Evolutionary conservation across 257 asterid species (phyloP).

Genomic region (Solanum pennellii): DNA sequence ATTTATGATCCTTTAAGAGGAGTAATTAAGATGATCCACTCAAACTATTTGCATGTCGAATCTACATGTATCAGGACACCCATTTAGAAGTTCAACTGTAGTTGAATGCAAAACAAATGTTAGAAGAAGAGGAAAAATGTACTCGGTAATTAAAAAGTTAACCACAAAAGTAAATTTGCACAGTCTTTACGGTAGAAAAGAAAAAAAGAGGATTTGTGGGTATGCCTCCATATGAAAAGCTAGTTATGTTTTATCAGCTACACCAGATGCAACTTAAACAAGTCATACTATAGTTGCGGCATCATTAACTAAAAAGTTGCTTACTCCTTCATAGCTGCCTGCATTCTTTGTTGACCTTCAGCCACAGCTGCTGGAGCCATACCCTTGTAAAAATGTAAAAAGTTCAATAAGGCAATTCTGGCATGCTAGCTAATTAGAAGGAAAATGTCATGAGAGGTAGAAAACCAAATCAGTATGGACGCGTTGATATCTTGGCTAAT

Average conservation of each 20-base stretch:
- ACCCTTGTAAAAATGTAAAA: conserved; percentile 40
- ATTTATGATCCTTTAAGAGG: neutral
- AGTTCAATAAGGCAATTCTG: neutral
- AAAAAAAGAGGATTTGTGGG: neutral
- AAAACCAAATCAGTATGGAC: neutral
- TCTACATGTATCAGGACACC: neutral
- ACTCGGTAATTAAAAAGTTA: neutral
- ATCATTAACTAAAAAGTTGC: conserved; percentile 18
- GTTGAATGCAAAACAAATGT: neutral
- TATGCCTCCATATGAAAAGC: neutral
- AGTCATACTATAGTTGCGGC: neutral
- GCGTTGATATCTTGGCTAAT: neutral
- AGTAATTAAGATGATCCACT: neutral
- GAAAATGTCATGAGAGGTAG: neutral
- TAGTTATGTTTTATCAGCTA: neutral
- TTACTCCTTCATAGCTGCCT: conserved; percentile 56
- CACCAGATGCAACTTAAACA: neutral
- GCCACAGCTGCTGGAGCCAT: conserved; percentile 62
- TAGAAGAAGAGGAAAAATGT: neutral
- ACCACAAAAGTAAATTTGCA: neutral
- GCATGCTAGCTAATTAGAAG: neutral
- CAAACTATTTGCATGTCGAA: neutral
- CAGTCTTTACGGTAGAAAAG: neutral
- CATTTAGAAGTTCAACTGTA: neutral
- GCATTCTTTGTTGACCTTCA: conserved; percentile 68